A percentile compares a stretch with the other conserved stretches of the same genome.
These are phyloP conservation scores for Coniochaeta sp. DNA, from an alignment of 2,329 filamentous ascomycete species.

Conservation along the genomic window DNA sequence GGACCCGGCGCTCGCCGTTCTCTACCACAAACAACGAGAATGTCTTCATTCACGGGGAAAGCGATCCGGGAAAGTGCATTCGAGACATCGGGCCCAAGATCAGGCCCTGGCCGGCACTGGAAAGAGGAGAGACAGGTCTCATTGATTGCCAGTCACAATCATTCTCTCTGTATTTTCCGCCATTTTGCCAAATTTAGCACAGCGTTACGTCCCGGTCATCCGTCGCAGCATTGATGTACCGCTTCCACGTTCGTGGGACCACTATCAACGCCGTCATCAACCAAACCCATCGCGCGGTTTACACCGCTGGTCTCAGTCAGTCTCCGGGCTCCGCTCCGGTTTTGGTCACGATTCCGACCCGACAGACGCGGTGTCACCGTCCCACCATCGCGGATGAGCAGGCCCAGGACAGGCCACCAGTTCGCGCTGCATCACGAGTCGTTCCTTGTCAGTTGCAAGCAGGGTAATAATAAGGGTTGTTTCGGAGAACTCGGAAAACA, in stretches of 20 bases:
- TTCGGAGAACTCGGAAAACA: neutral
- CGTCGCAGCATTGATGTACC: neutral
- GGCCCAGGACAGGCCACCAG: neutral
- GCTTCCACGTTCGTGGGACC: neutral
- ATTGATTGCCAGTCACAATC: neutral
- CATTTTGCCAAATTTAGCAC: neutral
- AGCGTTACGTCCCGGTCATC: neutral
- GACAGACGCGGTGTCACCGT: neutral
- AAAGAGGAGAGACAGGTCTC: neutral
- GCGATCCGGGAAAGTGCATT: neutral
- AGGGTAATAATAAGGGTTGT: too few species aligned
- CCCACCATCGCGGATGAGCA: too few species aligned
- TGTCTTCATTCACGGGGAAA: neutral
- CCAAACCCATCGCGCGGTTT: neutral
- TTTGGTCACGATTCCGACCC: neutral
- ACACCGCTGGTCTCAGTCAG: too few species aligned
- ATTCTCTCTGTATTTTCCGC: neutral
- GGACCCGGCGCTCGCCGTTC: too few species aligned
- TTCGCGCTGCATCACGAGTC: neutral
- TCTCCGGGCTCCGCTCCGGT: neutral
- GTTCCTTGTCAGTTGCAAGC: neutral
- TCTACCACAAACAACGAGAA: too few species aligned
- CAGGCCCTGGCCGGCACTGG: neutral
- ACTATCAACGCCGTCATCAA: neutral
- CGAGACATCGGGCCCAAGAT: neutral